These are phyloP conservation scores for Xylariomycetidae sp. DNA, from an alignment of 2,329 filamentous ascomycete genomes.

Conservation along the genomic window DNA sequence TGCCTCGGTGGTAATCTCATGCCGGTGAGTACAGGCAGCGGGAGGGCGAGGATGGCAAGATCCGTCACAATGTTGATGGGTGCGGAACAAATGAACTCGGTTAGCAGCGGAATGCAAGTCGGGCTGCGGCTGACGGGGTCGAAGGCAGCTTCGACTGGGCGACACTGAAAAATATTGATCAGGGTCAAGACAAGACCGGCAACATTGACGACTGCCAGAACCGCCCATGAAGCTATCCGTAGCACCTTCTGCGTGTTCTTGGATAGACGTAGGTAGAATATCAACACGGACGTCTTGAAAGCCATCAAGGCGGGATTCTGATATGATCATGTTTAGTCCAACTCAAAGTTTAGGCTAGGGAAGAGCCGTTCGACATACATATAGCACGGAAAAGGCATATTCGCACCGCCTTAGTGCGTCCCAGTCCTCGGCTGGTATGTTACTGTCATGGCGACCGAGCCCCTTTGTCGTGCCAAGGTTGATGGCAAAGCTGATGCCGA, in stretches of 20 bases:
- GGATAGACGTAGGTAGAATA: conserved; percentile 83
- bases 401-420: conserved; percentile 51
- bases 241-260: conserved; percentile 73
- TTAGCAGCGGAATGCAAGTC: conserved; percentile 53
- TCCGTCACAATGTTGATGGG: conserved; percentile 92
- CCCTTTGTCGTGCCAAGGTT: conserved; percentile 60
- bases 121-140: conserved; percentile 28
- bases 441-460: conserved; percentile 60
- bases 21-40: conserved; percentile 80
- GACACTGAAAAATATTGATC: conserved; percentile 83
- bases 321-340: no score
- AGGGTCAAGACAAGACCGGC: conserved; percentile 77
- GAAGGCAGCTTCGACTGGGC: conserved; percentile 69
- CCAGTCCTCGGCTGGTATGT: conserved; percentile 50
- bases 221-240: conserved; percentile 75
- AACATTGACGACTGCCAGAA: conserved; percentile 71
- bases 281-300: conserved; percentile 85
- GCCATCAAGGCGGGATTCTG: conserved; percentile 87
- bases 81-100: conserved; percentile 67
- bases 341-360: not conserved
- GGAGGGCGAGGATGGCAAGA: conserved; percentile 78
- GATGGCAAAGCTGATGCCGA: conserved; percentile 64
- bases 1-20: conserved; percentile 83
- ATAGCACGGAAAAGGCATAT: conserved; percentile 62
- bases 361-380: conserved; percentile 38